Base-by-base conservation (phyloP, 192 early-diverging fungal genomes). In the Coemansia sp. region DNA sequence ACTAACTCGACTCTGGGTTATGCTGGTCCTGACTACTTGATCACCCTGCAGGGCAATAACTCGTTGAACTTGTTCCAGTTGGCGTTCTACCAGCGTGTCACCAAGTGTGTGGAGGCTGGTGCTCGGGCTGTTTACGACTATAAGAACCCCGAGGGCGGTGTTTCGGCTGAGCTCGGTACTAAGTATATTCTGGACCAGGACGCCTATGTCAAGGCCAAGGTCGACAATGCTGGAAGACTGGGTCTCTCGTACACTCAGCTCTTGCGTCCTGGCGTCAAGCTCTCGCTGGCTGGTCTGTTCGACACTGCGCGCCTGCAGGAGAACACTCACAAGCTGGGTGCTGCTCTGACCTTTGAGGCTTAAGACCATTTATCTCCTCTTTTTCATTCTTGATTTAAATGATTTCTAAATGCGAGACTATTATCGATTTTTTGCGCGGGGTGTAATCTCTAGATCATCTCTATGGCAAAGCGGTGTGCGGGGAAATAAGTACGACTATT, bases 61-160 rank as follows among this genome's bases (percentile, higher is more conserved):
- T 91, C 91, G 37, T 87, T 98, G 76, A 88, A 85, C 86, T 73
- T 89, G 75, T 96, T 94, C 87, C 85, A 96, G 69, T 92, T 94
- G 60, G 92, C 95, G 11, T 97, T 96, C 93, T 97, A 92, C 92
- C 98, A 99, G 88, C 93, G 93, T 69, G 93, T 99, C 64, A 93
- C 87, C 78, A 61, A 87, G 67, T 88, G 91, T 60, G 89, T 98
- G 74, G 96, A 99, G 86, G 95, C 95, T 67, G 96, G 94, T 80
- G 97, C 91, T 66, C 92, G 92, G 76, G 95, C 96, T 63, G 86
- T 90, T 70, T 99, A 94, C 90, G 90, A 93, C 75, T 88, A 91
- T 82, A 89, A 89, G 85, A 85, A 88, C 74, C 75, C 84, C 67
- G 92, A 94, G 74, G 84, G 88, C 69, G 78, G 79, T 37, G 90